Evolutionary conservation across 75 land plant genomes (phyloP), one percentile per base, ranked within the genome.

Genomic region (Isoetes taiwanensis): DNA sequence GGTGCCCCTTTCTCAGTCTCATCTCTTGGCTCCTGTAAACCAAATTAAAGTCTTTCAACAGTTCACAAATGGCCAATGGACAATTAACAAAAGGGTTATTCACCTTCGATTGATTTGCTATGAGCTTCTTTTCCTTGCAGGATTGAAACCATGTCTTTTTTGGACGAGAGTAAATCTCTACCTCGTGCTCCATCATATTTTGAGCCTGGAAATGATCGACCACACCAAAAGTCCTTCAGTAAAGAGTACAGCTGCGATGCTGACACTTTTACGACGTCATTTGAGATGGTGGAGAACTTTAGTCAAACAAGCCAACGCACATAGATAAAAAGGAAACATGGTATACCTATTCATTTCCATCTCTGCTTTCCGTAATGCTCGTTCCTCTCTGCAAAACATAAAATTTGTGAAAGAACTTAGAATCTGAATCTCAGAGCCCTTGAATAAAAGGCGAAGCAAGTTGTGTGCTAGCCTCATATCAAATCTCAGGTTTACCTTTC

Each of bases 341-440:
- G n/a, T n/a, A n/a, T n/a, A n/a, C 95, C 87, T 93, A 41, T 72
- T 71, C 32, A 79, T 86, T 76, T 91, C 95, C 98, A 93, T 93
- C 68, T 93, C 98, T 69, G 98, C 98, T 78, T 79, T 93, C 58
- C 98, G 69, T 30, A 93, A 43, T 8, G 63, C 79, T 54, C 73
- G 78, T 65, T 93, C 98, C 64, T 81, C 90, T 72, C 97, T 90
- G 71, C 43, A 69, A 3, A 28, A 16, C 42, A 54, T 11, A 67
- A 61, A 28, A n/a, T n/a, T n/a, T n/a, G n/a, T n/a, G n/a, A n/a
- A n/a, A n/a, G n/a, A n/a, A n/a, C n/a, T n/a, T n/a, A n/a, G n/a
- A n/a, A n/a, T n/a, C n/a, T n/a, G n/a, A n/a, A n/a, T n/a, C n/a
- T n/a, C n/a, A n/a, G n/a, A n/a, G n/a, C n/a, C n/a, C n/a, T n/a